These are phyloP conservation scores for Solanum tarapatanum DNA, from an alignment of 257 asterid species.

Conservation along the genomic window DNA sequence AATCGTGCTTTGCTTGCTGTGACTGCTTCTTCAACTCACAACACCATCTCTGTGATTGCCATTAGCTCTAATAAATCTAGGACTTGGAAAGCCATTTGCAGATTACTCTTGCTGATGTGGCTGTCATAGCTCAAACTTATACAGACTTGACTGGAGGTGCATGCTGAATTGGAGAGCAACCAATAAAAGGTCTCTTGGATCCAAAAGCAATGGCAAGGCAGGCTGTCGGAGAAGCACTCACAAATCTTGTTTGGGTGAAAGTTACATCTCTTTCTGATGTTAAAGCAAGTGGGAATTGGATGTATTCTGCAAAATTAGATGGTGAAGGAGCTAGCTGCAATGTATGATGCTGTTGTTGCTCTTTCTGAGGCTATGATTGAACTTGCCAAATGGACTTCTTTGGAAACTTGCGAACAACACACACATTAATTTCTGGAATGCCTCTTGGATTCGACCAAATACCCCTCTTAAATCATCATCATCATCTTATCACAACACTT, in stretches of 20 bases:
- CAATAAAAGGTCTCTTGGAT: slow-evolving; percentile 80
- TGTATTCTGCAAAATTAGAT: slow-evolving; percentile 96
- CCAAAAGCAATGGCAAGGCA: slow-evolving; percentile 67
- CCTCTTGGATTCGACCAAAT: too few relatives aligned
- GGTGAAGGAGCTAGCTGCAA: slow-evolving; percentile 97
- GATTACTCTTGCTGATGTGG: slow-evolving; percentile 82
- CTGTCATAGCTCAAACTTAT: slow-evolving; percentile 78
- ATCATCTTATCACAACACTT: too few relatives aligned
- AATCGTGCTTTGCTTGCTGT: too few relatives aligned
- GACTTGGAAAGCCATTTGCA: too few relatives aligned
- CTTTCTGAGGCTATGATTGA: slow-evolving; percentile 91
- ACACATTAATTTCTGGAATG: too few relatives aligned
- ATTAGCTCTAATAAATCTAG: too few relatives aligned
- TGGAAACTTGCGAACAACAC: too few relatives aligned
- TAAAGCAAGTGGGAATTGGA: slow-evolving; percentile 96
- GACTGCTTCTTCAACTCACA: too few relatives aligned
- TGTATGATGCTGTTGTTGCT: slow-evolving; percentile 93
- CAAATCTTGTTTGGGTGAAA: slow-evolving; percentile 86
- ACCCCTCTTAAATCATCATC: too few relatives aligned
- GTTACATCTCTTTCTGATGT: slow-evolving; percentile 37
- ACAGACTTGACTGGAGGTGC: slow-evolving; percentile 84
- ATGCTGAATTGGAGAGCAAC: slow-evolving; percentile 88
- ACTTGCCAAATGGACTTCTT: too few relatives aligned
- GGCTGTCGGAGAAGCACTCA: slow-evolving; percentile 90
- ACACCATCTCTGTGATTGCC: too few relatives aligned